Percentiles rank a stretch among this genome's conserved stretches.
Conservation (phyloP, 1,139 yeast genomes). For the Diutina scorzettiae region DNA sequence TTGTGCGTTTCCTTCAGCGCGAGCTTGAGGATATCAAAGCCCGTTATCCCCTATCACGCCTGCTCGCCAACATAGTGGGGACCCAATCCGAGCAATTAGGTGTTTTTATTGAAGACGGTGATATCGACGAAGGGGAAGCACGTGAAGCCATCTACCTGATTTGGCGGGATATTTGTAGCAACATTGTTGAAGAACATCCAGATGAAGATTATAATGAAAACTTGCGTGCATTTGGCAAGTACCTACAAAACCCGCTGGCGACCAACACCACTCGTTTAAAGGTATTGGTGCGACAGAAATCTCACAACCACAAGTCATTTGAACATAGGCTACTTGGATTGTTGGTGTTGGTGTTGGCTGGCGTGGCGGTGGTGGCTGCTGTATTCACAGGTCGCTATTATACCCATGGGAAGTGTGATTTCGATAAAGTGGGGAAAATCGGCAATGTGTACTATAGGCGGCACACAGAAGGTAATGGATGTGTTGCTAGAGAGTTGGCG, state of each 20-base stretch:
- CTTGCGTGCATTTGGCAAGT: neutral
- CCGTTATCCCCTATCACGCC: neutral
- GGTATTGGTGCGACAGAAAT: neutral
- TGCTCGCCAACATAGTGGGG: neutral
- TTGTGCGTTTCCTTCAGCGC: neutral
- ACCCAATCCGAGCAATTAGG: neutral
- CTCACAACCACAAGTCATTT: neutral
- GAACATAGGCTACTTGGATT: neutral
- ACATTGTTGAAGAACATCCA: neutral
- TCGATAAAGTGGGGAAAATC: neutral
- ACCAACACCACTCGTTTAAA: neutral
- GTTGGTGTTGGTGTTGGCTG: neutral
- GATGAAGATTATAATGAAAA: constrained; percentile 12
- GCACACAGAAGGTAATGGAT: neutral
- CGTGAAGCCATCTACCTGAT: neutral
- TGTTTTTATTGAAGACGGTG: neutral
- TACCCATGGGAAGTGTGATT: neutral
- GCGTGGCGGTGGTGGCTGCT: neutral
- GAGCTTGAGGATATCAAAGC: neutral
- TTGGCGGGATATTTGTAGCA: neutral
- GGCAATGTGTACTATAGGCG: neutral
- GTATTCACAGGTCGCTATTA: neutral
- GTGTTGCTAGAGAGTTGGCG: neutral
- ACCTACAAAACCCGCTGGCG: neutral
- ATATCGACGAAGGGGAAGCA: neutral